Evolutionary conservation across 2,329 filamentous ascomycete species (phyloP), one percentile per base, ranked within the genome.

Genomic region (Ophiostoma australiae): DNA sequence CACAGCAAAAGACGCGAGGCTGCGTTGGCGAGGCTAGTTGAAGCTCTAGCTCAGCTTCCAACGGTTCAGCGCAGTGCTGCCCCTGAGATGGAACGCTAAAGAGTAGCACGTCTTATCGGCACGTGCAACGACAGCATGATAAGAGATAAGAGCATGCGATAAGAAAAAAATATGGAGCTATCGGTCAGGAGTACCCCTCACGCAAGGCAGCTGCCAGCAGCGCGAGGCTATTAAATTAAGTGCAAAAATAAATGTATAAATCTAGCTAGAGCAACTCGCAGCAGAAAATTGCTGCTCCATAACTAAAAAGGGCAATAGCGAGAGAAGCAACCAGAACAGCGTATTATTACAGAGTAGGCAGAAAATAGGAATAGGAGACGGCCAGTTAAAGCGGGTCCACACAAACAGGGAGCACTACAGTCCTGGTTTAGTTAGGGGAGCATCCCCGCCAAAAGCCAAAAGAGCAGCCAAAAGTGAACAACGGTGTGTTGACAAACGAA

Each of bases 401-500:
- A 63, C 58, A 63, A 63, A 63, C 58, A 63, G 52, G 52, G 52
- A 58, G 27, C 58, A 63, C 27, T 63, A 63, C 58, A 33, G 58
- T 27, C 10, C 17, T 41, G 52, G 23, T 27, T 58, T 58, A 58
- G 52, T 31, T 63, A 63, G 58, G 58, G 23, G 58, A 63, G 58
- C 58, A 63, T 63, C 58, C 58, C 58, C 66, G 63, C 63, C 63
- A 66, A 66, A 66, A 23, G 35, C 63, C 63, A 66, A 66, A 66
- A 23, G 35, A 37, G 33, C 35, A 66, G 63, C 63, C 33, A 39
- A 66, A 66, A 66, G 63, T 11, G 31, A 33, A 39, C 58, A 63
- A 33, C 58, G 58, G 58, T 67, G 65, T 48, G 35, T 67, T 23
- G 20, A 39, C 20, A n/a, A 27, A 23, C 17, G 27, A 33, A 8